These are phyloP conservation scores for Cryomyces minteri DNA, from an alignment of 495 filamentous ascomycete species.

Conservation along the genomic window DNA sequence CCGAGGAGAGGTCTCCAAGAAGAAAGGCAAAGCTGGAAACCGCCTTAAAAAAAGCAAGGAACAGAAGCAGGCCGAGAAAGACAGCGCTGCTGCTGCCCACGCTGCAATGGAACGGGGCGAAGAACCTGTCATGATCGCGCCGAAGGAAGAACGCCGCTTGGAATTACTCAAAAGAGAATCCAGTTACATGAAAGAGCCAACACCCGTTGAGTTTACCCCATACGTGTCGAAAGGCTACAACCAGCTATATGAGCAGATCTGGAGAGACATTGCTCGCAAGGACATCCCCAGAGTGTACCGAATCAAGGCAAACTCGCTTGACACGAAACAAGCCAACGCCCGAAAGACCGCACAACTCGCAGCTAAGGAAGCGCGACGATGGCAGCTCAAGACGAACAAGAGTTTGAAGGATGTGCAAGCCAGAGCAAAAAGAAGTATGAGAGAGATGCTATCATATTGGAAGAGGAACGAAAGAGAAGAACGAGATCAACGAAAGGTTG, in stretches of 20 bases:
- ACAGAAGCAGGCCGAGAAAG: slow-evolving; percentile 91
- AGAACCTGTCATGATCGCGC: slow-evolving; percentile 42
- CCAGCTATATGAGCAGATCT: slow-evolving; percentile 96
- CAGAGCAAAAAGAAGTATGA: slow-evolving; percentile 91
- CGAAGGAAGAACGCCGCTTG: slow-evolving; percentile 43
- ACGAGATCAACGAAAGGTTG: slow-evolving; percentile 78
- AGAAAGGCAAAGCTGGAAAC: slow-evolving; percentile 28
- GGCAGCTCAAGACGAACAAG: slow-evolving; percentile 97
- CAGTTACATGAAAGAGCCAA: slow-evolving; percentile 49
- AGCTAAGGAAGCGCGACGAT: slow-evolving; percentile 90
- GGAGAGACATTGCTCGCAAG: slow-evolving; percentile 84
- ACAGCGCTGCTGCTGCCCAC: slow-evolving; percentile 76
- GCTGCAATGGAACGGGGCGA: slow-evolving; percentile 70
- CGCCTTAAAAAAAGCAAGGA: slow-evolving; percentile 61
- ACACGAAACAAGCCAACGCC: slow-evolving; percentile 74
- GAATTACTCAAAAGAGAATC: slow-evolving; percentile 27
- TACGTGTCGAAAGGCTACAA: slow-evolving; percentile 86
- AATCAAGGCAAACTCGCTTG: slow-evolving; percentile 62
- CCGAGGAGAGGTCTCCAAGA: slow-evolving; percentile 41
- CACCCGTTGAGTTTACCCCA: slow-evolving; percentile 30
- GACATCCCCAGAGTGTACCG: slow-evolving; percentile 83
- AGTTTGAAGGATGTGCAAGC: slow-evolving; percentile 95
- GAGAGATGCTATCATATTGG: slow-evolving; percentile 99
- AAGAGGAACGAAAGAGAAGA: slow-evolving; percentile 97
- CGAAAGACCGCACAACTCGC: slow-evolving; percentile 96